Percentiles rank a stretch among this genome's conserved stretches.
Conservation (phyloP, 83 land plant genomes). For the Thuja plicata region DNA sequence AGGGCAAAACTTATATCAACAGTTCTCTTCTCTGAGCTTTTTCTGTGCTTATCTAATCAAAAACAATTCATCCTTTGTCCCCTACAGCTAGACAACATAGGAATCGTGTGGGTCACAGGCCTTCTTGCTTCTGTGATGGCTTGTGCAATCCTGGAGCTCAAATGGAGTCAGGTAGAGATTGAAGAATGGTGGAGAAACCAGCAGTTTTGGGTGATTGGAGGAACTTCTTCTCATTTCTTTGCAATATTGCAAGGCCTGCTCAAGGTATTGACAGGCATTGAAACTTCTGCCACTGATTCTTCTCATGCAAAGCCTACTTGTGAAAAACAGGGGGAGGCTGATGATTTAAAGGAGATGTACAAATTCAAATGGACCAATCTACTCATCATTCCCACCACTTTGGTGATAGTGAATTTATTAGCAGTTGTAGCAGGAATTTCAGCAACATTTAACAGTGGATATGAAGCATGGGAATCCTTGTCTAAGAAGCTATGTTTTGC, state of each 20-base stretch:
- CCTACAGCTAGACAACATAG: neutral
- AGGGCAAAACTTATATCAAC: too few species aligned
- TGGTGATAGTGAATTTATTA: conserved; percentile 41
- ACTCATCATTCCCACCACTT: conserved; percentile 48
- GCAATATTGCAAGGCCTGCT: conserved; percentile 59
- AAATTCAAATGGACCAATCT: conserved; percentile 56
- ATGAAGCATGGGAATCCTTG: conserved; percentile 43
- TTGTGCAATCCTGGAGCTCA: conserved; percentile 28
- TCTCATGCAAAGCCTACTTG: neutral
- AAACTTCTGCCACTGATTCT: conserved; percentile 33
- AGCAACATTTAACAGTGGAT: conserved; percentile 58
- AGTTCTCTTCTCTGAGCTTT: too few species aligned
- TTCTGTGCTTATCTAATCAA: too few species aligned
- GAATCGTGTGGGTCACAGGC: neutral
- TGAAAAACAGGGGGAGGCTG: conserved; percentile 37
- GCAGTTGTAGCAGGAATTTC: conserved; percentile 55
- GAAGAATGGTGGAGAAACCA: conserved; percentile 68
- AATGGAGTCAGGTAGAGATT: conserved; percentile 52
- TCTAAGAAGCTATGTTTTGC: conserved; percentile 48
- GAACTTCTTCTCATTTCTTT: conserved; percentile 55
- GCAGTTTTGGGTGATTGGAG: conserved; percentile 62
- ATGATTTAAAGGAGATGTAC: conserved; percentile 52
- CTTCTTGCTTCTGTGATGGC: neutral
- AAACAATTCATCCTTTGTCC: conserved; percentile 16
- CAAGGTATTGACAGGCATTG: conserved; percentile 54